Evolutionary conservation across 2,329 filamentous ascomycete species (phyloP), one percentile per base, ranked within the genome.

Genomic region (Xylaria polymorpha): DNA sequence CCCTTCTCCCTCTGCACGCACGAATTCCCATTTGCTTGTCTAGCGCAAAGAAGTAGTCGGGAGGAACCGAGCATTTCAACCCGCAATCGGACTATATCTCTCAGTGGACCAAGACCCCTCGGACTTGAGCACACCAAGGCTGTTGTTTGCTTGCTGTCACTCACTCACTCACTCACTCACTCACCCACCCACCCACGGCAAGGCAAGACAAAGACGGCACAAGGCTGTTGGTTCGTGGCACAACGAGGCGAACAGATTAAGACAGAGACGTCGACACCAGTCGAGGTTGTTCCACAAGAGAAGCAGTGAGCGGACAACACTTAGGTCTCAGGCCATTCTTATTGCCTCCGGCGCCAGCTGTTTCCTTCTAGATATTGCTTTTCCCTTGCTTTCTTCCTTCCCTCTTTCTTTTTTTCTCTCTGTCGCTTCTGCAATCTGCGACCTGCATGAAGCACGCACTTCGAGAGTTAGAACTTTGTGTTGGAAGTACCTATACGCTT

Each of bases 171-270:
- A 29, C 25, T 12, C 35, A 22, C 53, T n/a, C 14, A 61, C 67
- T 32, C 25, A 29, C 25, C 3, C n/a, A n/a, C n/a, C 32, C 32
- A 22, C 51, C 32, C 14, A 61, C 64, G 39, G 25, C 46, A 57
- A 46, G 50, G 59, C 57, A 63, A 67, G 44, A 65, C 53, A 53
- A 53, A 8, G 20, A 48, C 39, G 12, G 20, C 22, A 62, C 68
- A n/a, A 70, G 65, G 65, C 55, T 70, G 61, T 66, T 66, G 14
- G 61, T 57, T 68, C 41, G 68, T 70, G 18, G 22, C 29, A 70
- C 64, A 8, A 51, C 55, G 7, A 66, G 46, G 39, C 64, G 43
- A 61, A 69, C 67, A 32, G 41, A 64, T 32, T 35, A 37, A 69
- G 39, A 64, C 50, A 59, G 14, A 53, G n/a, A 39, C 58, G 18